phyloP scores from a whole-genome alignment of 768 basidiomycete genomes.

The Coprinopsis marcescibilis region DNA sequence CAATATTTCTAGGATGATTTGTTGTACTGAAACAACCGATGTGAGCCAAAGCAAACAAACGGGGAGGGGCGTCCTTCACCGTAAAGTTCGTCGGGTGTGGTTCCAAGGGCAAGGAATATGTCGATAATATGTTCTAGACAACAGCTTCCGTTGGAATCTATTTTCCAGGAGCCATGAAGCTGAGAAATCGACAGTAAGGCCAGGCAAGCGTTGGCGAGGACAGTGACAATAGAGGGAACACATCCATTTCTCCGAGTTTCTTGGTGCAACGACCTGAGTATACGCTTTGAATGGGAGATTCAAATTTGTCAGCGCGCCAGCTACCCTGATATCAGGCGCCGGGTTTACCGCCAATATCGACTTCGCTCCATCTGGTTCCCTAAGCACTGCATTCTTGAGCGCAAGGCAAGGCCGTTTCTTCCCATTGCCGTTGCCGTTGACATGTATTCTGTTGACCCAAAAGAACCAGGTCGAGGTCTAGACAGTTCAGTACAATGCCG shows the following conservation, averaged over 20 bases:
- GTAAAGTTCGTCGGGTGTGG: not conserved
- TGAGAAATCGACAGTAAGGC: not conserved
- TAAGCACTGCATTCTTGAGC: not conserved
- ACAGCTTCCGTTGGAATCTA: not conserved
- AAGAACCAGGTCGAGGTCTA: slow-evolving; percentile 47
- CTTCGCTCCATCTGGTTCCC: too few relatives aligned
- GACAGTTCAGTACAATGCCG: not conserved
- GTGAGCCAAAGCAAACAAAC: not conserved
- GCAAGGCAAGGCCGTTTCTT: not conserved
- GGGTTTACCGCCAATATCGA: too few relatives aligned
- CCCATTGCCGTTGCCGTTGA: too few relatives aligned
- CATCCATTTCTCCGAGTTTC: not conserved
- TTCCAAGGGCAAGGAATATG: not conserved
- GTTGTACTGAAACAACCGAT: not conserved
- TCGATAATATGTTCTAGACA: not conserved
- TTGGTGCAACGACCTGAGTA: not conserved
- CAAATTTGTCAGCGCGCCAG: too few relatives aligned
- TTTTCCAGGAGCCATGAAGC: not conserved
- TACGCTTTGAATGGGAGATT: not conserved
- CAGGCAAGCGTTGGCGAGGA: not conserved
- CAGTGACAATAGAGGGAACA: not conserved
- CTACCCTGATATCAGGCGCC: too few relatives aligned
- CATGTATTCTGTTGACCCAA: not conserved
- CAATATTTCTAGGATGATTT: not conserved
- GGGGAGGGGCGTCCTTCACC: not conserved